Evolutionary conservation across 768 basidiomycete genomes (phyloP), one percentile per base, ranked within the genome.

Genomic region (Tylopilus felleus): DNA sequence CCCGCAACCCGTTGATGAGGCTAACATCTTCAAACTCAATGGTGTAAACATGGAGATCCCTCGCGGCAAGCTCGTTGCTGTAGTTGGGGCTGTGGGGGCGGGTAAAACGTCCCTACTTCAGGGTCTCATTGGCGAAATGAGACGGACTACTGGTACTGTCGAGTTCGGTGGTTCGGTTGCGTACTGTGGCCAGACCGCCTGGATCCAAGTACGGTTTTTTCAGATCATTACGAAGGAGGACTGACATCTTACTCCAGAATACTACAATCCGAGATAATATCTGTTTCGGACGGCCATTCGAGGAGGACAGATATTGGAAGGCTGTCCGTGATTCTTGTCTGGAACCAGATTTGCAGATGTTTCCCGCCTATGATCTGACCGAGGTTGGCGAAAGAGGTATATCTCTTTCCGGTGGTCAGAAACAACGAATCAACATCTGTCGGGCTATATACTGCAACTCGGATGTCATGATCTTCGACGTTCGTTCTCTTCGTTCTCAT

Each of bases 351-450:
- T 72, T 94, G 3, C 85, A 87, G 48, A 81, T 91, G 74, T 74
- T 94, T 43, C 78, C 80, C 3, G 77, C 85, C 51, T 88, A 89
- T 16, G 93, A 95, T 68, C 63, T 88, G 56, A 93, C 91, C 0
- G 88, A 91, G 66, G 91, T 93, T 49, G 90, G 90, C 14, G 87
- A 91, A 71, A 86, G 80, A 70, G 93, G 93, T 8, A 93, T 96
- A 57, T 91, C 89, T 14, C 78, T 94, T 7, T 90, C 88, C 27
- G 93, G 93, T 2, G 93, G 93, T 16, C 82, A 84, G 68, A 81
- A 81, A 57, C 90, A 95, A 63, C 82, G 90, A 27, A 69, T 95
- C 56, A 93, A 90, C 63, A 89, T 96, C 48, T 90, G 90, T 51
- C 84, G 93, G 47, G 84, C 90, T 0, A 85, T 94, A 51, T 97